Evolutionary conservation across 75 land plant genomes (phyloP).

Genomic region (Azolla pinnata): DNA sequence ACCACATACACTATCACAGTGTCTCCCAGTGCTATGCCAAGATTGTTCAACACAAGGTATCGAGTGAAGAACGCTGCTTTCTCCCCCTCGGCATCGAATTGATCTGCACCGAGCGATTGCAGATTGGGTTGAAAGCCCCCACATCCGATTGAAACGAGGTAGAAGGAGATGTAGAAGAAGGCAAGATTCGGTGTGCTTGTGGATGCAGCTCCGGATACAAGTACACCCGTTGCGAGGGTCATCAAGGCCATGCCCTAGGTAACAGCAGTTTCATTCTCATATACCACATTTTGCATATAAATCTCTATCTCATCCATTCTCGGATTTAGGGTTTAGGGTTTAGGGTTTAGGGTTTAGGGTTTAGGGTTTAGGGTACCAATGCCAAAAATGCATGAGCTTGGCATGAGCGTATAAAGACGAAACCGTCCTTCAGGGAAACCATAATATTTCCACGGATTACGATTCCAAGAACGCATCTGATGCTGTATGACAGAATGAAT

Average conservation of each 20-base stretch:
- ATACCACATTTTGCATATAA: too few species aligned
- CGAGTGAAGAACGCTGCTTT: conserved; percentile 22
- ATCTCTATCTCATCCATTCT: too few species aligned
- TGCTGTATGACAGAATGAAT: too few species aligned
- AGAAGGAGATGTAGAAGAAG: conserved; percentile 22
- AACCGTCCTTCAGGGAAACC: too few species aligned
- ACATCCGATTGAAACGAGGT: conserved; percentile 18
- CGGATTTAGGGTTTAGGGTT: too few species aligned
- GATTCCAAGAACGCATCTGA: too few species aligned
- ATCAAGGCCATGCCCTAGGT: conserved; percentile 8
- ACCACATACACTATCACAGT: conserved; percentile 22
- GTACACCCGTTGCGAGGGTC: not conserved
- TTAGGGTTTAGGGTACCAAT: too few species aligned
- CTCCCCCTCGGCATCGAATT: conserved; percentile 24
- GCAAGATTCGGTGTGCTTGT: not conserved
- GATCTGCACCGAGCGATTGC: conserved; percentile 27
- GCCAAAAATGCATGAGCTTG: too few species aligned
- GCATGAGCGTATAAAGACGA: too few species aligned
- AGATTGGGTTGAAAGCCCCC: conserved; percentile 20
- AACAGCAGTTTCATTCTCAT: too few species aligned
- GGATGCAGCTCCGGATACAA: not conserved
- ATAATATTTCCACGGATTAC: too few species aligned
- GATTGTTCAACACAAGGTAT: conserved; percentile 11
- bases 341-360: too few species aligned
- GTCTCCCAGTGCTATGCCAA: conserved; percentile 15